Base-by-base conservation (phyloP, 805 yeast genomes). In the Candida maltosa region DNA sequence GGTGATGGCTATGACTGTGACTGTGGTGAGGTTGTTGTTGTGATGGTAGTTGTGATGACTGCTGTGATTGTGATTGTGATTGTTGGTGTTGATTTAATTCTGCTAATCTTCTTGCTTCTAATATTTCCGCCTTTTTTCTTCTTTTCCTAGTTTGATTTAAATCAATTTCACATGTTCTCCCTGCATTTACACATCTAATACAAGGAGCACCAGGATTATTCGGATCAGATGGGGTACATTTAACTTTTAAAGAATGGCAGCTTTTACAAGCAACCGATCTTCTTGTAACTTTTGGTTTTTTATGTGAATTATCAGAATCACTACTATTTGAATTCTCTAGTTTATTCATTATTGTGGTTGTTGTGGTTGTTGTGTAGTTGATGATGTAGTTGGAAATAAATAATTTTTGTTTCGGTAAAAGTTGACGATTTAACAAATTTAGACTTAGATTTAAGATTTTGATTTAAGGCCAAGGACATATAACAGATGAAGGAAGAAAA, bases 221-320 rank as follows among this genome's bases (percentile, higher is more conserved):
- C 26, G 67, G 56, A 50, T 80, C 80, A 1, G 81, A 66, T 0
- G 95, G 93, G 6, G 83, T 77, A 58, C 97, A 88, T 47, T 83
- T 78, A 22, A 88, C 96, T 52, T 88, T 88, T 33, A 87, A 69
- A 0, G 84, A 56, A 49, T 91, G 95, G 52, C 97, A 88, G n/a
- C 76, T 65, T 44, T 73, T 76, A 54, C 86, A 80, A 2, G 85
- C 85, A 10, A 75, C 78, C 0, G 80, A 58, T 32, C 79, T 48
- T 37, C 78, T 51, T 4, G 38, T 37, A 4, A 35, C 20, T 28
- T 34, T 40, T 16, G 36, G 21, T 17, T 39, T 41, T n/a, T 18
- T 6, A n/a, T 12, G 10, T 12, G 4, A 11, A 6, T 6, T 17
- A 14, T 32, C 35, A 5, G 24, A 29, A 26, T 32, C 35, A 4